A percentile compares a stretch with the other conserved stretches of the same genome.
phyloP scores from a whole-genome alignment of 306 rosid species.

The Cotoneaster glaucophyllus region DNA sequence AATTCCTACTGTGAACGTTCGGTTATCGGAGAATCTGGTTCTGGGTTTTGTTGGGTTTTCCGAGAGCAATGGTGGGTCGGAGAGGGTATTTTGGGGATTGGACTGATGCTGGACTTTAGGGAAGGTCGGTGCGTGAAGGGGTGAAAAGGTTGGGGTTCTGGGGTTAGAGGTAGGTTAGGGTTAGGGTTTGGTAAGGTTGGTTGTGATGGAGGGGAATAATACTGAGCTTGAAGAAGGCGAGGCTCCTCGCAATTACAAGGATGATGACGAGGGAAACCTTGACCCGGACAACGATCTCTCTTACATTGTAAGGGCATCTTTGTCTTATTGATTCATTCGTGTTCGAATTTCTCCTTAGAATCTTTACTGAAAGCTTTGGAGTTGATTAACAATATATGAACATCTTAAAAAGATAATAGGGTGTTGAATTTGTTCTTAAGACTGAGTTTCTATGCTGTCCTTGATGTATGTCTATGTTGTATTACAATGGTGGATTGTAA shows the following conservation, averaged over 20 bases:
- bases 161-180: conserved; percentile 35
- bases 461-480: neutral
- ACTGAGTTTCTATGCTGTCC: conserved; percentile 2
- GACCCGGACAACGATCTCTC: conserved; percentile 55
- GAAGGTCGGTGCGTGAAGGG: conserved; percentile 36
- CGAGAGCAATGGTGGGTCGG: conserved; percentile 33
- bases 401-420: neutral
- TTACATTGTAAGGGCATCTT: conserved; percentile 67
- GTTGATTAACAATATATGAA: conserved; percentile 11
- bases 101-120: conserved; percentile 74
- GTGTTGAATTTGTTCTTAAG: neutral
- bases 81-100: conserved; percentile 22
- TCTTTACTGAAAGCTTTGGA: conserved; percentile 11
- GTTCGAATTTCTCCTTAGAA: conserved; percentile 14
- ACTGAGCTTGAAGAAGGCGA: conserved; percentile 75
- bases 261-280: conserved; percentile 37
- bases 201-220: conserved; percentile 40
- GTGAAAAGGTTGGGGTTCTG: conserved; percentile 26
- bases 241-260: conserved; percentile 54
- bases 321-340: conserved; percentile 12
- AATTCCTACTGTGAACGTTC: conserved; percentile 18
- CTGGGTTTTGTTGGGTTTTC: conserved; percentile 35
- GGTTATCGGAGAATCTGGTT: conserved; percentile 27
- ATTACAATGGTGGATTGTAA: neutral
- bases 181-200: conserved; percentile 20